Evolutionary conservation across 495 filamentous ascomycete genomes (phyloP), one percentile per base, ranked within the genome.

Genomic region (Immersiella caudata): DNA sequence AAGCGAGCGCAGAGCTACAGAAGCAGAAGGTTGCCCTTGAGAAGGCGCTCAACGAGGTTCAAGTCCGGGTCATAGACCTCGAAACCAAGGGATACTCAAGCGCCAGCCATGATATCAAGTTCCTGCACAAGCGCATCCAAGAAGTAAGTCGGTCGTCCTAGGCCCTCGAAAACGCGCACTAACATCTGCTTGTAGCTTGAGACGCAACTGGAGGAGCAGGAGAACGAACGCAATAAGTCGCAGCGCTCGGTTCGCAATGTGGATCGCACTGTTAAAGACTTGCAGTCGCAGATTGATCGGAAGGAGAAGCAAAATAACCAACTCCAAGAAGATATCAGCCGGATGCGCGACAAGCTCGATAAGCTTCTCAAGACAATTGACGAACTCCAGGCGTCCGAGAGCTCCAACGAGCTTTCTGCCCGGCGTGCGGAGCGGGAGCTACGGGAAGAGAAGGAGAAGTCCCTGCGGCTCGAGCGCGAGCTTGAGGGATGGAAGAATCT

Each of bases 21-120:
- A 97, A 94, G 78, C 93, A 98, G 64, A 99, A 97, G 79, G 91
- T 92, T 0, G 86, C 85, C 0, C 79, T 99, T 51, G 96, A 98
- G 80, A 98, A 97, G 81, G 84, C 86, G 26, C 83, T 95, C 64
- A 98, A 93, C 81, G 95, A 99, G 77, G 81, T 94, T 52, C 95
- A 99, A 78, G 83, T 98, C 26, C 87, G 88, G 67, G 87, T 96
- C 55, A 90, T 99, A 50, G 95, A 98, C 69, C 80, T 99, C 54
- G 95, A 99, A 78, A 99, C 95, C 25, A 98, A 97, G 84, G 92
- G 93, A 60, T 98, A 97, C 78, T 93, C 93, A 26, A 94, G 86
- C 65, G 93, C 91, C 54, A 96, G 93, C 73, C 92, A 97, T 67
- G 95, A 99, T 78, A 92, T 98, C 67, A 88, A 93, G 68, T 99